phyloP scores from a whole-genome alignment of 176 grass and related monocot genomes.

The Zizania latifolia region DNA sequence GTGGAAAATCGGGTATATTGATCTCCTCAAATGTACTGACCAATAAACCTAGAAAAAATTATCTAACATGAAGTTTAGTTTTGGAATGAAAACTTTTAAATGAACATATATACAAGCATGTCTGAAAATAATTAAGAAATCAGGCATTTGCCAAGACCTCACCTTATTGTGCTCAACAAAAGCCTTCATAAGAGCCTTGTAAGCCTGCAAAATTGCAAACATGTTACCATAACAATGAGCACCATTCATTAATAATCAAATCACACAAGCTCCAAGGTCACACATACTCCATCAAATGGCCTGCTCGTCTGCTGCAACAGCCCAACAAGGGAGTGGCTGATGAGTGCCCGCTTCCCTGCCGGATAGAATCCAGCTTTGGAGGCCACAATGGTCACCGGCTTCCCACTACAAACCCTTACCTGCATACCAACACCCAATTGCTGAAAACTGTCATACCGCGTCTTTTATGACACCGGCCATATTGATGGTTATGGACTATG shows the following conservation, averaged over 20 bases:
- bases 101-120: background rate
- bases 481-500: background rate
- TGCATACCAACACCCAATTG: slow-evolving; percentile 9
- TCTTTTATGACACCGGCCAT: background rate
- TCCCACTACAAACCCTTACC: slow-evolving; percentile 89
- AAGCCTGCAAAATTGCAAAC: slow-evolving; percentile 58
- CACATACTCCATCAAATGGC: slow-evolving; percentile 78
- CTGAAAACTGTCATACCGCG: background rate
- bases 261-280: background rate
- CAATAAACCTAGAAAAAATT: background rate
- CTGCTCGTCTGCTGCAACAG: slow-evolving; percentile 80
- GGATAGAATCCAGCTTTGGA: slow-evolving; percentile 80
- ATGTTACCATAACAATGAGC: slow-evolving; percentile 14
- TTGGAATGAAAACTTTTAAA: background rate
- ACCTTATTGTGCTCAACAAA: slow-evolving; percentile 99
- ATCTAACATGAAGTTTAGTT: background rate
- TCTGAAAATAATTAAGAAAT: background rate
- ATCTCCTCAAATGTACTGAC: background rate
- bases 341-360: slow-evolving; percentile 59
- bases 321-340: slow-evolving; percentile 64
- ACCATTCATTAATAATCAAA: background rate
- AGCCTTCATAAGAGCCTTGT: slow-evolving; percentile 92
- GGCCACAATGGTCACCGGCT: slow-evolving; percentile 71
- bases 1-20: background rate
- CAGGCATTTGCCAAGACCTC: slow-evolving; percentile 7